Base-by-base conservation (phyloP, 1,284 basidiomycete genomes). In the Puccinia novopanici region DNA sequence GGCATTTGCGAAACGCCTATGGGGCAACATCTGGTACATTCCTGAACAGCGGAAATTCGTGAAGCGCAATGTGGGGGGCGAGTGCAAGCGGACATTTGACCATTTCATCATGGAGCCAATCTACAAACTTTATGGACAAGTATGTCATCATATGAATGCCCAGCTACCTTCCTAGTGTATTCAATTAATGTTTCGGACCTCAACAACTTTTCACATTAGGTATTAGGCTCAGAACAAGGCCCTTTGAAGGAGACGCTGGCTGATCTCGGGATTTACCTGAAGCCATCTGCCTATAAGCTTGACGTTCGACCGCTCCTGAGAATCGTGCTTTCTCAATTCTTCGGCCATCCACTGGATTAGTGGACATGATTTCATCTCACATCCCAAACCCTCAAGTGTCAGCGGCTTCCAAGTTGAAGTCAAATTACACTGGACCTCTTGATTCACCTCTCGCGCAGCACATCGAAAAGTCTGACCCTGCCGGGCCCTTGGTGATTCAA, bases 21-120 rank as follows among this genome's bases (percentile, higher is more conserved):
- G 97, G 97, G 97, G 97, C 37, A 96, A 99, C 87, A 94, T 99
- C 84, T 99, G 94, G 88, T 98, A 93, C 87, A 90, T 94, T 86
- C 85, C 88, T 52, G 91, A 92, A 75, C 86, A 86, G 72, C 91
- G 94, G 82, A 97, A 95, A 86, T 99, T 99, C 86, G 91, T 91
- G 9, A 90, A 94, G 75, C 94, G 93, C 84, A 90, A 91, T 37
- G 87, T 89, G 0, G 93, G 95, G 83, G 90, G 93, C 0, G 93
- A 95, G 84, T 89, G 91, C 50, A 90, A 90, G 82, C 90, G 97
- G 54, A 91, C 92, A 57, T 99, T 99, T 85, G 93, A 98, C 48
- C 93, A 98, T 85, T 99, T 99, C 86, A 92, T 99, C 83, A 88
- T 99, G 83, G 94, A 96, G 83, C 97, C 97, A 15, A 87, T 99